Base-by-base conservation (phyloP, 75 land plant species). In the Gnetum montanum region DNA sequence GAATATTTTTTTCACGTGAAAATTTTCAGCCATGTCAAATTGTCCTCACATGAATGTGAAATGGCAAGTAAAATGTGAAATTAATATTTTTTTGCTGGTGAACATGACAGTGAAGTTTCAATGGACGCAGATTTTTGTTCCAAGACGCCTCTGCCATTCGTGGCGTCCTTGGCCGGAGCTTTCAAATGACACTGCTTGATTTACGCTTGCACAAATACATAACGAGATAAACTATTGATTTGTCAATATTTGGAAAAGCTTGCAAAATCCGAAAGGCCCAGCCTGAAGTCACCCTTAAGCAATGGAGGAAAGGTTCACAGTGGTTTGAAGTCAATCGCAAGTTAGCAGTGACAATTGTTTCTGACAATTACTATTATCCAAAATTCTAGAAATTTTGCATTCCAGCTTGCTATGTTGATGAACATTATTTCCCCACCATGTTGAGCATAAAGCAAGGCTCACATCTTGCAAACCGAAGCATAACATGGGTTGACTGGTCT, bases 401-500 rank as follows among this genome's bases (percentile, higher is more conserved):
- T 34, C 85, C 85, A 28, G 54, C 48, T 1, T 84, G 87, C 45
- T 84, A 84, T 46, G 85, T 81, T 8, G 87, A 84, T 54, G 87
- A 84, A 34, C 87, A 84, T 35, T 84, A 80, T 47, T 65, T 81
- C 40, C 84, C 73, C 12, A 81, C 85, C 23, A 78, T 85, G 86
- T 25, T 85, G 31, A 62, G 57, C 45, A 82, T 81, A 18, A 24
- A 57, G 34, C 51, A 46, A 15, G 55, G 67, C 3, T 33, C 71
- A 47, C 56, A 52, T 12, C 49, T 82, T 34, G 83, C 77, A 29
- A 78, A 78, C 50, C 41, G 85, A 25, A 79, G 62, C 38, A 43
- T 79, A 35, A 78, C 83, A 1, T 71, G 60, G 66, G 69, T 65
- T 15, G 85, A 79, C 59, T 82, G 85, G 85, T 64, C 76, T 26